Base-by-base conservation (phyloP, 2,329 filamentous ascomycete genomes). In the Epichloe amarillans region DNA sequence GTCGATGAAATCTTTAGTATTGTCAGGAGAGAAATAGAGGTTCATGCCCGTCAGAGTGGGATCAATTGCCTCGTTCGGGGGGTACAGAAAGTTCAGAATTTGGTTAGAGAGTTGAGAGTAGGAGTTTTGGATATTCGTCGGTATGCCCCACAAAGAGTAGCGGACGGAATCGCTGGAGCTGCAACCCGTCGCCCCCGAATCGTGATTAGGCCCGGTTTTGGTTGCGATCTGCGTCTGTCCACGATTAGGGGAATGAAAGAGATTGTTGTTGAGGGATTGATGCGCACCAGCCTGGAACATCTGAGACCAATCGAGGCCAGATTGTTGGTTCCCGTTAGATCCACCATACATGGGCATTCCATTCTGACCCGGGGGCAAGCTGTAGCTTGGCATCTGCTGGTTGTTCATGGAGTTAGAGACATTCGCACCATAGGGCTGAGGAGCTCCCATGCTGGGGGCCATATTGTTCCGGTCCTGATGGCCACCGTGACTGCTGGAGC, bases 241-340 rank as follows among this genome's bases (percentile, higher is more conserved):
- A 76, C 77, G 73, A 74, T 83, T 83, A 75, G 82, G 70, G 66
- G 74, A 47, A 50, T 50, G 52, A 54, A 56, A 52, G 71, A 70
- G 78, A 81, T 64, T 76, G 73, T 72, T 72, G 69, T 73, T 77
- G 72, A 78, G 76, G 68, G 75, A 72, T 69, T 80, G 73, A 69
- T 83, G 79, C 71, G 79, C 75, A 76, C 81, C 82, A 72, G 82
- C 69, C 72, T 83, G 83, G 73, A 87, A 87, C 80, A 88, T 85
- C 66, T 84, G 78, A 63, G 83, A 77, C 84, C 84, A 88, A 71
- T 88, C 84, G 72, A 84, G 72, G 72, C 76, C 69, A 65, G 74
- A 72, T 70, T 77, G 74, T 69, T 82, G 79, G 67, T 76, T 75
- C 68, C 75, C 70, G 69, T 76, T 77, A 59, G 77, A 76, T 64